Evolutionary conservation across 192 early-diverging fungal genomes (phyloP), one percentile per base, ranked within the genome.

Genomic region (Coemansia sp.): DNA sequence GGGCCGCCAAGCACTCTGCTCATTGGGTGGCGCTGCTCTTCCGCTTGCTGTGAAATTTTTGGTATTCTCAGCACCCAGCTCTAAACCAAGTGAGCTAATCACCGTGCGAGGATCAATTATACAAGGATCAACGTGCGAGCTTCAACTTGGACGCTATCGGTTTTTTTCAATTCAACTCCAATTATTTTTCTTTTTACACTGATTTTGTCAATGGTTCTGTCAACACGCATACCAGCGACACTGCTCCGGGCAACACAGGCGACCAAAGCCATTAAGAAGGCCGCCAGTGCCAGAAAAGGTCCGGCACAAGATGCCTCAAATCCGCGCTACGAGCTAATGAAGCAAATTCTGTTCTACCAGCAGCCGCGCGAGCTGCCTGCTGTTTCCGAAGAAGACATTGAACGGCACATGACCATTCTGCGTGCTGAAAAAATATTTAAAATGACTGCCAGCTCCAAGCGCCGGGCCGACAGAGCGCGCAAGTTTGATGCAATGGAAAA

Each of bases 371-470:
- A 59, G 50, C 54, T 67, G 32, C 66, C 77, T 9, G 25, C 58
- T 14, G 45, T 87, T 23, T 76, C 80, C 41, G 70, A 75, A 12
- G 87, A 89, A 56, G 88, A 88, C 27, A 48, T 86, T 15, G 79
- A 84, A 38, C 74, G 84, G 38, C 88, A 92, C 41, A 82, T 87
- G 72, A 88, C 87, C 1, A 92, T 92, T 45, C 84, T 89, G 75
- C 80, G 88, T 50, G 88, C 90, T 27, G 86, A 84, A 76, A 87
- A 88, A 59, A 70, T 88, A 11, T 75, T 82, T 41, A 75, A 80
- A 38, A 82, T 76, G 65, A 74, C 83, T 35, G 70, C 82, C 43
- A 79, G 85, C 57, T 69, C 75, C 6, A 56, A 67, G 37, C 76
- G 83, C 45, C 58, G 86, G 6, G 72, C 61, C 4, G 77, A 77